Evolutionary conservation across 208 protist species (phyloP), one percentile per base, ranked within the genome.

Genomic region (Acanthamoeba royreba): DNA sequence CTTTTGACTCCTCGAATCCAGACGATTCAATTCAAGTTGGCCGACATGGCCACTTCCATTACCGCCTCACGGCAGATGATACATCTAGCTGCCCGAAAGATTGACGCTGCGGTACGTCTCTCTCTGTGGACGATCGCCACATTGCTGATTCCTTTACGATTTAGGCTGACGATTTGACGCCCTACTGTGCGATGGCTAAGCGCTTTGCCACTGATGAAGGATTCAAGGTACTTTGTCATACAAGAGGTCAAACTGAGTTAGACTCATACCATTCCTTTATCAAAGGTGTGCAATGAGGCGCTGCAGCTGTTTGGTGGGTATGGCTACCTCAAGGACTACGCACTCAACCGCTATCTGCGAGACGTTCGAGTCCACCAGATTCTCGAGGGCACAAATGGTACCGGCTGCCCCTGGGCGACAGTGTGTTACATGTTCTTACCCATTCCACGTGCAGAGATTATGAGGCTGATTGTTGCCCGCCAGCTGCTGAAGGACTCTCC

Each of bases 261-360:
- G n/a, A n/a, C n/a, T n/a, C n/a, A n/a, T n/a, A n/a, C n/a, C n/a
- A n/a, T n/a, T n/a, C n/a, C 72, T 43, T 46, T 4, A 17, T 42
- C 15, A 28, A 38, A 94, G 93, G 79, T 95, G 28, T 90, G 66
- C 25, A 95, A 96, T 55, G 55, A 95, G 17, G 74, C 96, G 25
- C 92, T 98, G 43, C 97, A 98, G 94, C 33, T 98, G 11, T 95
- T 96, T 45, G 97, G 97, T 31, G 97, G 97, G 45, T 98, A 98
- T 89, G 97, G 97, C n/a, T 98, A 98, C 93, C 93, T 98, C 0
- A 97, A 97, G 90, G 95, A 96, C 45, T 98, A 97, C 91, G 95
- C 93, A 1, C 35, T 98, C 22, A 94, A 98, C 66, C 85, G 97
- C 47, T 97, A 94, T 87, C 77, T 98, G 1, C 94, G 97, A 79